These are phyloP conservation scores for Boletales sp. DNA, from an alignment of 768 basidiomycete species.

Conservation along the genomic window DNA sequence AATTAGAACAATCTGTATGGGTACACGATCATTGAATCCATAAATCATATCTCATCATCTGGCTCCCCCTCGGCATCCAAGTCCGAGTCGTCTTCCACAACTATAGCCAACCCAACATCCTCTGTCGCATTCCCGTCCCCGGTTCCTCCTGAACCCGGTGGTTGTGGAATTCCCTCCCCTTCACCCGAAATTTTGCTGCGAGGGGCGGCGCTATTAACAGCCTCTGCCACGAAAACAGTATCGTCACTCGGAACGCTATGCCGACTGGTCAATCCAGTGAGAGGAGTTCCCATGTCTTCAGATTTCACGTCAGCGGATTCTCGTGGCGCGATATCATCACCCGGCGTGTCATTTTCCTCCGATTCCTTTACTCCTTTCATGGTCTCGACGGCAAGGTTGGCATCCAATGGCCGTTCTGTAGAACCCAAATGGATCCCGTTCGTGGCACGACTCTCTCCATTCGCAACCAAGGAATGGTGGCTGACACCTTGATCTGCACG, in stretches of 20 bases:
- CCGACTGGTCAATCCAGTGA: constrained; percentile 45
- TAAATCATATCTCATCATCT: constrained; percentile 46
- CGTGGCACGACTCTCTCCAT: constrained; percentile 12
- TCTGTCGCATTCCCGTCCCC: constrained; percentile 3
- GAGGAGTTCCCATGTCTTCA: constrained; percentile 53
- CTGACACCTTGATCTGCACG: constrained; percentile 4
- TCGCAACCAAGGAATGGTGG: constrained; percentile 1
- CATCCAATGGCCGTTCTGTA: neutral
- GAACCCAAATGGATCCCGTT: constrained; percentile 15
- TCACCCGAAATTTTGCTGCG: constrained; percentile 26
- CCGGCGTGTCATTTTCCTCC: neutral
- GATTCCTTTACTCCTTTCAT: neutral
- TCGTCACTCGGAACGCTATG: constrained; percentile 60
- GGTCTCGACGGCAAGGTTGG: neutral
- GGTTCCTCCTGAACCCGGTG: constrained; percentile 5
- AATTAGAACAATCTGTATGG: constrained; percentile 22
- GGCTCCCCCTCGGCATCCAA: constrained; percentile 42
- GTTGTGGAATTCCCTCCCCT: constrained; percentile 8
- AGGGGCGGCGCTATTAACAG: constrained; percentile 23
- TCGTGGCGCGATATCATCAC: constrained; percentile 1
- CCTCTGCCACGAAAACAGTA: constrained; percentile 43
- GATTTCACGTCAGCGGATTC: constrained; percentile 39
- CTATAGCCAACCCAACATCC: neutral
- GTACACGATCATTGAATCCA: constrained; percentile 24
- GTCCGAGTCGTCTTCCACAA: constrained; percentile 30